A percentile compares a stretch with the other conserved stretches of the same genome.
phyloP scores from a whole-genome alignment of 768 basidiomycete genomes.

The Rossbeevera mucosa region DNA sequence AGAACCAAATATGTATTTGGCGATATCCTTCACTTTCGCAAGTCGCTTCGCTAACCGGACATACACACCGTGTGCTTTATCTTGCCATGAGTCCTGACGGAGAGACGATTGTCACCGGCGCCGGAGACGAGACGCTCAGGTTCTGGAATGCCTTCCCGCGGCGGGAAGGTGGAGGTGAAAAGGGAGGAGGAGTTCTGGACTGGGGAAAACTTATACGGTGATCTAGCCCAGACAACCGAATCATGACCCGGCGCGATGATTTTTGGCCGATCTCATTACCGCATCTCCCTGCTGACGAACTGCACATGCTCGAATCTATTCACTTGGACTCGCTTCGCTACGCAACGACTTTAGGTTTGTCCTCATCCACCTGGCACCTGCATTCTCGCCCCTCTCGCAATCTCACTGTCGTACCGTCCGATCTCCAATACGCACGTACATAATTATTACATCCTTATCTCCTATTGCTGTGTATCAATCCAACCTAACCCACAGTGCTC shows the following conservation, averaged over 20 bases:
- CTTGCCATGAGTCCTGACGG: conserved; percentile 98
- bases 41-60: conserved; percentile 92
- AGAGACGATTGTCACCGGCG: conserved; percentile 96
- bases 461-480: conserved; percentile 24
- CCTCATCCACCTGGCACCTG: conserved; percentile 15
- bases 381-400: conserved; percentile 17
- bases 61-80: conserved; percentile 92
- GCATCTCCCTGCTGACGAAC: conserved; percentile 9
- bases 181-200: conserved; percentile 40
- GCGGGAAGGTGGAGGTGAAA: conserved; percentile 42
- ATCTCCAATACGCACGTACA: conserved; percentile 15
- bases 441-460: conserved; percentile 28
- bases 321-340: conserved; percentile 10
- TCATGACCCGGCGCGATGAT: not conserved
- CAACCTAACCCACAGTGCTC: conserved; percentile 22
- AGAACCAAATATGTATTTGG: conserved; percentile 97
- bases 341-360: conserved; percentile 22
- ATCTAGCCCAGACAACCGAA: not conserved
- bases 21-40: conserved; percentile 90
- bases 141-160: conserved; percentile 99
- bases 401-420: not conserved
- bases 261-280: not conserved
- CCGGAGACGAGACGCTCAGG: conserved; percentile 92
- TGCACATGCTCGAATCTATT: conserved; percentile 27
- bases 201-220: conserved; percentile 51